Evolutionary conservation across 306 rosid genomes (phyloP).

Genomic region (Prunus fruticosa): DNA sequence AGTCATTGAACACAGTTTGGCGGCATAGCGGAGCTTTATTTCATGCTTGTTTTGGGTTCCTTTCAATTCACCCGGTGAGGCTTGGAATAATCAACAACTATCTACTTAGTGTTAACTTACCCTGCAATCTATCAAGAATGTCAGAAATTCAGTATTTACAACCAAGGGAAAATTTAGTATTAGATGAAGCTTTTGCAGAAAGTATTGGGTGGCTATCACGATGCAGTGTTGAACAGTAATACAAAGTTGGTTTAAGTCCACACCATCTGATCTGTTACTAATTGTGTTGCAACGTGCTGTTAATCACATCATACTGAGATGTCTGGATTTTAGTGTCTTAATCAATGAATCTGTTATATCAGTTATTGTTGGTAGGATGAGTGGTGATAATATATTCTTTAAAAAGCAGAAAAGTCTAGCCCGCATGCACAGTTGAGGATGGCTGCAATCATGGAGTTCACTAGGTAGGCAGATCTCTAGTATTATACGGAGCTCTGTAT

Average conservation of each 20-base stretch:
- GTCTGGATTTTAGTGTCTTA: neutral
- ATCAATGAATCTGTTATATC: neutral
- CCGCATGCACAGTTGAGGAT: neutral
- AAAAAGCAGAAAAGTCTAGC: neutral
- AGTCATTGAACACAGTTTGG: slow-evolving; percentile 23
- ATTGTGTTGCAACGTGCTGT: slow-evolving; percentile 15
- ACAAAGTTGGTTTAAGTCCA: slow-evolving; percentile 26
- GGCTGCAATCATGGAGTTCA: neutral
- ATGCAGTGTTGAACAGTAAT: slow-evolving; percentile 35
- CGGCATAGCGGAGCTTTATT: slow-evolving; percentile 22
- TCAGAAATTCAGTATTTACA: slow-evolving; percentile 42
- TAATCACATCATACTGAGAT: neutral
- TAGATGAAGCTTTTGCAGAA: neutral
- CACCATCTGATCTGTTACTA: slow-evolving; percentile 21
- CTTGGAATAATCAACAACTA: slow-evolving; percentile 30
- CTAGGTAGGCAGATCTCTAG: neutral
- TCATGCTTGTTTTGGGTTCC: slow-evolving; percentile 18
- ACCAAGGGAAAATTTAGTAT: slow-evolving; percentile 16
- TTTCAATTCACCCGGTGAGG: slow-evolving; percentile 26
- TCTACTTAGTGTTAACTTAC: slow-evolving; percentile 37
- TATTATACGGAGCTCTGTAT: neutral
- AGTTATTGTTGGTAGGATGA: neutral
- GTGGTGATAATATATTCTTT: neutral
- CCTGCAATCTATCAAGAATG: slow-evolving; percentile 35
- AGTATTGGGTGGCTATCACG: neutral